phyloP scores from a whole-genome alignment of 768 basidiomycete species.

The Candolleomyces efflorescens region DNA sequence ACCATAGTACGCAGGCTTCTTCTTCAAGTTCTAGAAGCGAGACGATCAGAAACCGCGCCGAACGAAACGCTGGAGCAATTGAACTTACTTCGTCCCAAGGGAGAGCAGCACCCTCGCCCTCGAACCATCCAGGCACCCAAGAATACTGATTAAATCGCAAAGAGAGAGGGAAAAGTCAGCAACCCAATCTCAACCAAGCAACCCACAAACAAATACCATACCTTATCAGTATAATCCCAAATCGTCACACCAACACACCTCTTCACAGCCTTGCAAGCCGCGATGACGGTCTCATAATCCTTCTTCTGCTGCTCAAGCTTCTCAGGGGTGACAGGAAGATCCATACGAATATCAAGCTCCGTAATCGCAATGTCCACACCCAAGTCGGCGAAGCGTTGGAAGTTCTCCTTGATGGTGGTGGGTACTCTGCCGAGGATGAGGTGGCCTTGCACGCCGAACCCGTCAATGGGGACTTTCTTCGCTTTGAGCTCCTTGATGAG shows the following conservation, averaged over 20 bases:
- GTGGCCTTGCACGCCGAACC: conserved; percentile 55
- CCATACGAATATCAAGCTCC: conserved; percentile 59
- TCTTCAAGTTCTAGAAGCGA: conserved; percentile 10
- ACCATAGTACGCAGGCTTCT: conserved; percentile 17
- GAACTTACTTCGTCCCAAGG: conserved; percentile 32
- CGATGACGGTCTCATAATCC: conserved; percentile 52
- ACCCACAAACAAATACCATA: conserved; percentile 4
- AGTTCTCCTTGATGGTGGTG: conserved; percentile 39
- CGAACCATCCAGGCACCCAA: conserved; percentile 34
- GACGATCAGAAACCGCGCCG: conserved; percentile 17
- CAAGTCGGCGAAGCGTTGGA: conserved; percentile 48
- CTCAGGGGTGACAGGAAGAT: conserved; percentile 43
- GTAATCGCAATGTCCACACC: conserved; percentile 65
- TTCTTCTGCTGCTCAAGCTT: conserved; percentile 48
- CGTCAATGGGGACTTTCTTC: conserved; percentile 47
- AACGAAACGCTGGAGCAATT: conserved; percentile 7
- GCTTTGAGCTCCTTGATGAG: conserved; percentile 43
- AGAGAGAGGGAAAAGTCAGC: background rate
- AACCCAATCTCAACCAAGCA: background rate
- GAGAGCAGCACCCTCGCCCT: conserved; percentile 33
- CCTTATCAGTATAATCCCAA: conserved; percentile 42
- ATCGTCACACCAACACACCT: conserved; percentile 39
- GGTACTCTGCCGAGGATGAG: conserved; percentile 55
- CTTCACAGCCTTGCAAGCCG: conserved; percentile 42
- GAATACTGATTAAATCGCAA: conserved; percentile 27